Evolutionary conservation across 805 yeast species (phyloP), one percentile per base, ranked within the genome.

Genomic region (Jamesozyma piceae): DNA sequence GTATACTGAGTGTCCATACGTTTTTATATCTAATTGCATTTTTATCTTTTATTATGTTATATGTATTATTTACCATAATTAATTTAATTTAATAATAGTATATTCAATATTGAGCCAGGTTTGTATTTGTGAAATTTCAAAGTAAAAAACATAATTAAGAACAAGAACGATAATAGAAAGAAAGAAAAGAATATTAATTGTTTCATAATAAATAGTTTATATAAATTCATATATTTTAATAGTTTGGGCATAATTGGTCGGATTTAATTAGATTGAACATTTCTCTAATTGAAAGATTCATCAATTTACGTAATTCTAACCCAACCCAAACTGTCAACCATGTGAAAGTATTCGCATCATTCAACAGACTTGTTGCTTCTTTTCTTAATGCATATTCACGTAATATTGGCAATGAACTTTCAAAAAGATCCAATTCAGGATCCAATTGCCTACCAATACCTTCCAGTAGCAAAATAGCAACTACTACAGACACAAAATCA

Each of bases 401-500:
- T 55, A 83, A 71, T 42, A 88, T 83, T 1, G 96, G 96, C 49
- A 88, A 67, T 3, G 96, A 78, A 62, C 89, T 84, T 74, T 95
- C 95, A 73, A 92, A 90, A 39, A 92, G 73, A 65, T 92, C 98
- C 55, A 92, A 70, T 35, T 87, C 79, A 2, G 97, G 97, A 62
- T 92, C 95, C 43, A 92, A 69, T 62, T 83, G 95, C 57, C 97
- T 73, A 18, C 98, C 97, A 42, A 92, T 83, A 10, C 99, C 99
- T 63, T 92, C 98, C 44, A 92, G 66, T 43, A 92, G 68, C 42
- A 92, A 65, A 20, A 92, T 88, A 1, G 97, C 95, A 27, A 92
- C 87, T n/a, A 92, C 82, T 20, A 92, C 95, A 26, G 95, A 87
- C 35, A 92, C 80, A 57, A 92, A 92, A 62, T 92, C 98, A 5